These are phyloP conservation scores for Pulveroboletus sp. DNA, from an alignment of 768 basidiomycete species.

Conservation along the genomic window DNA sequence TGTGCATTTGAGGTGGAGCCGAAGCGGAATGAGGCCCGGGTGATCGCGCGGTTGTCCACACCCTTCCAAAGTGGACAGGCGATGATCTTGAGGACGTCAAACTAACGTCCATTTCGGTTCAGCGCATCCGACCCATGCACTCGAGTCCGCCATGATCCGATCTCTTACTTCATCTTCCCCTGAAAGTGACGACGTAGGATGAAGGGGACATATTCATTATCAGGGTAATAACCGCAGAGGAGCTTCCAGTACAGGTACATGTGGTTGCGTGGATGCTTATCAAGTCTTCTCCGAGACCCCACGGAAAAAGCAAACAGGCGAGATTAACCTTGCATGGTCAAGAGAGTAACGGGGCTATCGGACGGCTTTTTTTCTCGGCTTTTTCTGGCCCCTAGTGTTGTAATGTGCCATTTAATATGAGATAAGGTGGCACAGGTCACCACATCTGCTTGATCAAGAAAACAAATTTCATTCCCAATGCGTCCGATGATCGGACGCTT, in stretches of 20 bases:
- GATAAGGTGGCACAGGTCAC: slow-evolving; percentile 18
- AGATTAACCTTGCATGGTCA: slow-evolving; percentile 26
- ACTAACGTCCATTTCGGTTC: slow-evolving; percentile 1
- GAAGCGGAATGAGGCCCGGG: slow-evolving; percentile 1
- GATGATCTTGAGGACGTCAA: slow-evolving; percentile 16
- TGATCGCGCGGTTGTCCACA: slow-evolving; percentile 22
- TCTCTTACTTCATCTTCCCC: slow-evolving; percentile 3
- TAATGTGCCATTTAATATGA: slow-evolving; percentile 17
- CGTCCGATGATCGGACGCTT: slow-evolving; percentile 17
- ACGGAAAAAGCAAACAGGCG: slow-evolving; percentile 10
- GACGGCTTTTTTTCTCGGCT: slow-evolving; percentile 7
- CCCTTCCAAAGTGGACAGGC: slow-evolving; percentile 17
- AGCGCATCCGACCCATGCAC: slow-evolving; percentile 1
- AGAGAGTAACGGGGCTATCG: slow-evolving; percentile 16
- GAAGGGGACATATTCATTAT: background rate
- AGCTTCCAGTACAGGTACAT: background rate
- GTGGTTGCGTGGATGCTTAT: background rate
- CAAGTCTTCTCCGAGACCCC: slow-evolving; percentile 12
- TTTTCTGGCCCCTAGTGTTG: slow-evolving; percentile 13
- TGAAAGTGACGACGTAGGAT: background rate
- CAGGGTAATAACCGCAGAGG: too few species aligned
- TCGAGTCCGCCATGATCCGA: slow-evolving; percentile 7
- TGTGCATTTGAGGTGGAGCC: background rate
- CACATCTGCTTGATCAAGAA: slow-evolving; percentile 13
- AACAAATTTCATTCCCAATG: slow-evolving; percentile 7